A percentile compares a stretch with the other conserved stretches of the same genome.
Evolutionary conservation across 1,284 basidiomycete genomes (phyloP).

Genomic region (Cryptococcus maquisensis): DNA sequence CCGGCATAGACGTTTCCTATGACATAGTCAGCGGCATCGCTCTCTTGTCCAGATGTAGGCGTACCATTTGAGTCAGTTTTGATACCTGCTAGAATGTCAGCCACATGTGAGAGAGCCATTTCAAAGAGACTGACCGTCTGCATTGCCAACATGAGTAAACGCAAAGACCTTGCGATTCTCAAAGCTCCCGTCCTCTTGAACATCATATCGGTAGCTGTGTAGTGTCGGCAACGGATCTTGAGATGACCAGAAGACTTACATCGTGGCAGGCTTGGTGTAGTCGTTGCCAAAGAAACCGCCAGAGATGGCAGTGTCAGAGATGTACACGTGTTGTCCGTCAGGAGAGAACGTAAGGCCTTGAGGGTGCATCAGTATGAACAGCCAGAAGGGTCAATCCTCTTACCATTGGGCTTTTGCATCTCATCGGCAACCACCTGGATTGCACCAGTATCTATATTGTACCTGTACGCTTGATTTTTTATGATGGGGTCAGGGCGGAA

Average conservation of each 20-base stretch:
- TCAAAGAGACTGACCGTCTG: conserved; percentile 20
- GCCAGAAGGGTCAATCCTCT: conserved; percentile 24
- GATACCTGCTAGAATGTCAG: conserved; percentile 12
- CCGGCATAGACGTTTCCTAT: conserved; percentile 61
- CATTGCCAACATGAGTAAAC: conserved; percentile 29
- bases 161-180: conserved; percentile 32
- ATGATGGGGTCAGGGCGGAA: conserved; percentile 49
- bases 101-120: too few species aligned
- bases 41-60: too few species aligned
- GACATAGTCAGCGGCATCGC: conserved; percentile 5
- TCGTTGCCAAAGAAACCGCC: conserved; percentile 19
- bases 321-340: conserved; percentile 10
- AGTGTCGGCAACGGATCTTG: background rate
- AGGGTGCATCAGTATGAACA: conserved; percentile 46
- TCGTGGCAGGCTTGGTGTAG: conserved; percentile 17
- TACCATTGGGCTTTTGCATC: conserved; percentile 50
- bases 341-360: conserved; percentile 6
- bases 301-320: conserved; percentile 31
- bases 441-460: conserved; percentile 60
- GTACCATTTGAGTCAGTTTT: conserved; percentile 41
- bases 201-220: background rate
- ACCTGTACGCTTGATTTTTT: conserved; percentile 67
- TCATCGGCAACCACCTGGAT: conserved; percentile 66
- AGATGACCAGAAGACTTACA: conserved; percentile 15
- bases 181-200: conserved; percentile 6